Conservation (phyloP, 2,329 filamentous ascomycete species). For the Botrytis deweyae region DNA sequence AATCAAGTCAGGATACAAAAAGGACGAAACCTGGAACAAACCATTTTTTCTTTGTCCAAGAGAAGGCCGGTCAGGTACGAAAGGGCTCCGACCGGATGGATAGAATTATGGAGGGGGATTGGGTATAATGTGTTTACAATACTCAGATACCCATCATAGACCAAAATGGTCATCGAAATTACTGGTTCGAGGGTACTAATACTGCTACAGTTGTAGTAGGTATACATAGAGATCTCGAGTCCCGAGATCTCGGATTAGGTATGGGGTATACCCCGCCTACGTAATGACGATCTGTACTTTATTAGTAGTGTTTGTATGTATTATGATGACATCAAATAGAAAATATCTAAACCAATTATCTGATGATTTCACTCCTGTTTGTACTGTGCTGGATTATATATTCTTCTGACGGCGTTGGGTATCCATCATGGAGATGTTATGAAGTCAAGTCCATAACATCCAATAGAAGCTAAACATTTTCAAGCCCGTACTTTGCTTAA, state of each 20-base stretch:
- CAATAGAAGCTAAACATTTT: not conserved
- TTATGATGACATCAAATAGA: not conserved
- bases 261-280: not conserved
- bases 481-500: not conserved
- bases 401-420: not conserved
- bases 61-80: not conserved
- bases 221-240: not conserved
- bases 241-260: not conserved
- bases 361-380: not conserved
- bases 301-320: not conserved
- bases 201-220: not conserved
- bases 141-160: not conserved
- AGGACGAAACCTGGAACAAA: not conserved
- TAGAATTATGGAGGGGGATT: not conserved
- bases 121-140: not conserved
- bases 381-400: not conserved
- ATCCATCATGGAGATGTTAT: not conserved
- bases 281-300: not conserved
- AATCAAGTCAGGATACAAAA: not conserved
- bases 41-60: not conserved
- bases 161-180: not conserved
- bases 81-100: not conserved
- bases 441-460: not conserved
- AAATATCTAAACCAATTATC: not conserved
- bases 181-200: not conserved